Evolutionary conservation across 139 green algal genomes (phyloP).

Genomic region (Picochlorum sp.): DNA sequence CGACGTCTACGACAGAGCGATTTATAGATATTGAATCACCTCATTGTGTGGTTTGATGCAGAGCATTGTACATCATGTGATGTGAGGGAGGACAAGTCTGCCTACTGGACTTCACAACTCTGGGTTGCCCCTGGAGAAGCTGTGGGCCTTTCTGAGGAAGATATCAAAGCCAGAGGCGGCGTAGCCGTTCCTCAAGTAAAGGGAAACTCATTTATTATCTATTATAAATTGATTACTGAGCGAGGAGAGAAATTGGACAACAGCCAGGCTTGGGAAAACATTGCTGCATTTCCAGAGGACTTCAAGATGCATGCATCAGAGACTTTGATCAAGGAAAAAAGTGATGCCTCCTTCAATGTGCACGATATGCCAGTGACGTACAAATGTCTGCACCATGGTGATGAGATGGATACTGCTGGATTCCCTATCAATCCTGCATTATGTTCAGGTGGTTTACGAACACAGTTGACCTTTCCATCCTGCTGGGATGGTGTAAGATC

Average conservation of each 20-base stretch:
- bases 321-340: not conserved
- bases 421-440: not conserved
- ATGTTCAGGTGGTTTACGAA: not conserved
- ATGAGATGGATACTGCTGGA: not conserved
- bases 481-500: not conserved
- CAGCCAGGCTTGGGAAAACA: not conserved
- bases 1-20: too few species aligned
- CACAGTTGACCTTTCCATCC: not conserved
- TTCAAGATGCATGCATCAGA: not conserved
- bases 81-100: not conserved
- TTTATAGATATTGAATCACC: too few species aligned
- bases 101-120: not conserved
- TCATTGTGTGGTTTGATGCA: not conserved
- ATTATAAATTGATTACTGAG: conserved; percentile 3
- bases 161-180: not conserved
- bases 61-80: conserved; percentile 1
- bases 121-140: not conserved
- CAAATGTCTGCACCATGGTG: not conserved
- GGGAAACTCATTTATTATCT: not conserved
- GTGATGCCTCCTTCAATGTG: not conserved
- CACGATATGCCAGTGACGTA: not conserved
- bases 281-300: not conserved
- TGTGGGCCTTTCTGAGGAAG: not conserved
- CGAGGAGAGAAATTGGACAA: not conserved
- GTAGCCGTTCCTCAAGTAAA: not conserved